Base-by-base conservation (phyloP, 2,329 filamentous ascomycete genomes). In the Nakataea oryzae region DNA sequence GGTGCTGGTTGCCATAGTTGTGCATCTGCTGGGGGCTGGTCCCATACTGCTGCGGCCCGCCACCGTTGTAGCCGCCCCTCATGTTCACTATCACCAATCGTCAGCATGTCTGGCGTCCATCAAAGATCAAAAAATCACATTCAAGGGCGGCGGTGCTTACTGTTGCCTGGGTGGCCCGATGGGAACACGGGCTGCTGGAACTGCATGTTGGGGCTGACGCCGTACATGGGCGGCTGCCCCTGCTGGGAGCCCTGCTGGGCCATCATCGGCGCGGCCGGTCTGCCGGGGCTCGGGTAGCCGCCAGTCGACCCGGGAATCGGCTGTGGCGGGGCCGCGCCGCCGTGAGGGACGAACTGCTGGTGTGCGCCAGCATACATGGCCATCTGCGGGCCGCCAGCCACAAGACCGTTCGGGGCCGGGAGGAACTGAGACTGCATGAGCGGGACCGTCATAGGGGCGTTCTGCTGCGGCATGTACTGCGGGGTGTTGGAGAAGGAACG, bases 201-300 rank as follows among this genome's bases (percentile, higher is more conserved):
- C 70, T 88, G 88, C 74, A 87, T 82, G 61, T 81, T 86, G 56
- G 88, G 88, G 69, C 87, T 89, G 87, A 93, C 90, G 66, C 84
- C 89, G 79, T 83, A 93, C 76, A 79, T 85, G 69, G 78, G 86
- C n/a, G n/a, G 41, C 71, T 96, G 91, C 54, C 93, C 92, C 73
- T 96, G 93, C 70, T 97, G 93, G 30, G 93, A 97, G 62, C 91
- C 91, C 76, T 96, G 91, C 67, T 93, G 93, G 69, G 88, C 90
- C 93, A 97, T 97, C 87, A 96, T 91, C 2, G 91, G 88, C 14
- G 95, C 91, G 26, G 64, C 64, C 1, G 87, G 86, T 58, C 92
- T 85, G 62, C 91, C 87, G 1, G 93, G 93, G 71, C 93, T 97
- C n/a, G 91, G 90, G 70, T 90, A 96, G 21, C 91, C 91, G 68